phyloP scores from a whole-genome alignment of 805 yeast genomes.

The Metschnikowia kunwiensis region DNA sequence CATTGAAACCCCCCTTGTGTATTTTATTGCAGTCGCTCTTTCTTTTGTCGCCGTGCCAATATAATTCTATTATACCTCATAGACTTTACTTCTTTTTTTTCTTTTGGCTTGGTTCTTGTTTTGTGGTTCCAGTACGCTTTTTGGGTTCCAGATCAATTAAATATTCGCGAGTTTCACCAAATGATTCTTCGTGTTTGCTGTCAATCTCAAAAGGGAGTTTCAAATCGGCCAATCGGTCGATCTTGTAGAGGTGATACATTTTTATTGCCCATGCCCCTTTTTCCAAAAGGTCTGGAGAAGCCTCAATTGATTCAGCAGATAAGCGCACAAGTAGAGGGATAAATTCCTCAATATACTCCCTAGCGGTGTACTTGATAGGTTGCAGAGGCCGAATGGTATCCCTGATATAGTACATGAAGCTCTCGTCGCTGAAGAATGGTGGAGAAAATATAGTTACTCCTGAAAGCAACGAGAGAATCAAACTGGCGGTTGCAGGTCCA shows the following conservation, averaged over 20 bases:
- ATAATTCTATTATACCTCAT: too few relatives aligned
- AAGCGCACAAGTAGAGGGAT: constrained; percentile 18
- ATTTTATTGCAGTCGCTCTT: too few relatives aligned
- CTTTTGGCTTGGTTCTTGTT: neutral
- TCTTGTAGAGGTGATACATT: constrained; percentile 24
- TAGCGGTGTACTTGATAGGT: constrained; percentile 40
- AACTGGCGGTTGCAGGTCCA: constrained; percentile 51
- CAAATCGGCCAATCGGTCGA: constrained; percentile 25
- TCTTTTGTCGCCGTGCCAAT: too few relatives aligned
- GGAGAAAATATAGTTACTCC: constrained; percentile 28
- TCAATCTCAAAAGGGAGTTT: constrained; percentile 21
- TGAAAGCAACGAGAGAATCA: constrained; percentile 35
- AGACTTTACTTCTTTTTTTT: constrained; percentile 3
- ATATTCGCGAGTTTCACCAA: neutral
- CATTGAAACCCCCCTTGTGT: too few relatives aligned
- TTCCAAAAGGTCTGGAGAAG: constrained; percentile 22
- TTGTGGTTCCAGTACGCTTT: neutral
- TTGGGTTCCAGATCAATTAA: neutral
- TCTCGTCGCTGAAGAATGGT: constrained; percentile 50
- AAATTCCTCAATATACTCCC: constrained; percentile 40
- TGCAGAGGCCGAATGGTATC: constrained; percentile 22
- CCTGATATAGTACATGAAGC: constrained; percentile 35
- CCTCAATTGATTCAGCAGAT: neutral
- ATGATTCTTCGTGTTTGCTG: constrained; percentile 10
- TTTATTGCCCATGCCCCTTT: constrained; percentile 40